These are phyloP conservation scores for Podila horticola DNA, from an alignment of 192 early-diverging fungal species.

Conservation along the genomic window DNA sequence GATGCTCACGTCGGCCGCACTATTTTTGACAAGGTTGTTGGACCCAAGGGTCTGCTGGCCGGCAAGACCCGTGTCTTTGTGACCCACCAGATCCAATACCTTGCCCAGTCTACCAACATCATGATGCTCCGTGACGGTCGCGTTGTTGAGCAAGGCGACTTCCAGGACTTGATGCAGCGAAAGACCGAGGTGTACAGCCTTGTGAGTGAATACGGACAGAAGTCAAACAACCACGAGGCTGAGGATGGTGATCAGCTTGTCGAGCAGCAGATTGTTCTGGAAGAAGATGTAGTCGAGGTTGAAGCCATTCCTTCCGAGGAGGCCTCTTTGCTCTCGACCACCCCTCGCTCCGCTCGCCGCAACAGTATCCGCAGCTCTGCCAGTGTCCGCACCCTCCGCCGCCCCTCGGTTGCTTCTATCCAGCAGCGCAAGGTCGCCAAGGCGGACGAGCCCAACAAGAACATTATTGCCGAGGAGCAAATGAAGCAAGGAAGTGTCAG, in stretches of 20 bases:
- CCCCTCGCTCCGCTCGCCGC: constrained; percentile 26
- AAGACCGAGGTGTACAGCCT: constrained; percentile 71
- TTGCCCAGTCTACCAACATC: constrained; percentile 72
- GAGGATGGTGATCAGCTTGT: constrained; percentile 29
- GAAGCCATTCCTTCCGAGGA: constrained; percentile 35
- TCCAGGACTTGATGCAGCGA: constrained; percentile 69
- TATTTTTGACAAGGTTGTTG: constrained; percentile 91
- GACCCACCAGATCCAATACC: constrained; percentile 82
- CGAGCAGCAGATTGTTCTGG: constrained; percentile 20
- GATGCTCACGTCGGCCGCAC: constrained; percentile 69
- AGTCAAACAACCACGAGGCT: constrained; percentile 27
- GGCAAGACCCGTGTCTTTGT: constrained; percentile 85
- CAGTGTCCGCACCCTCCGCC: constrained; percentile 60
- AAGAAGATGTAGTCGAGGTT: constrained; percentile 22
- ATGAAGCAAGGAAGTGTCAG: constrained; percentile 85
- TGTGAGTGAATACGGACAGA: constrained; percentile 78
- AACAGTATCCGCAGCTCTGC: constrained; percentile 13
- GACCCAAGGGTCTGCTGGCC: constrained; percentile 84
- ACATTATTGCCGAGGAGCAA: constrained; percentile 83
- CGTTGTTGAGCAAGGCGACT: constrained; percentile 75
- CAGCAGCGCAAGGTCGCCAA: constrained; percentile 32
- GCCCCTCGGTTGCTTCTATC: constrained; percentile 66
- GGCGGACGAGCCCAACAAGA: constrained; percentile 35
- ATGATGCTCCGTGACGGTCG: constrained; percentile 80
- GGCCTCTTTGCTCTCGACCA: constrained; percentile 15